Evolutionary conservation across 805 yeast species (phyloP), one percentile per base, ranked within the genome.

Genomic region (Babjeviella inositovora): DNA sequence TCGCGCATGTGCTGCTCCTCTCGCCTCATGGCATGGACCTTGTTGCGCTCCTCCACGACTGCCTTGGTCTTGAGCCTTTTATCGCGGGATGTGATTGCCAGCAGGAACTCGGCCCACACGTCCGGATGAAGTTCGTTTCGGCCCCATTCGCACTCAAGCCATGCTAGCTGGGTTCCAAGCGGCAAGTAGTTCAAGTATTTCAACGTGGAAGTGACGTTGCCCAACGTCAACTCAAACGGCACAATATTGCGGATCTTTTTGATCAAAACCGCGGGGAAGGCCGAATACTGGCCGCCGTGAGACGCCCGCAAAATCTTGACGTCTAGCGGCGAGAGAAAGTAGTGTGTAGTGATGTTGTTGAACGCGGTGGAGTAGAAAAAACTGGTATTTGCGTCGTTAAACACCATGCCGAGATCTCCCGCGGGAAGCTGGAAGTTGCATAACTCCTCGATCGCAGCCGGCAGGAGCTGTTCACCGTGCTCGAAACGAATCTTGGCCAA

Each of bases 151-250:
- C 94, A 63, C 36, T 90, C 97, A 25, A 90, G 41, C 31, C 80
- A 70, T 7, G 84, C 92, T 20, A 87, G 45, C 24, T 75, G 77
- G 0, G 94, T 75, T 2, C 96, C 96, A 14, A 67, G 42, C 0
- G 98, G 96, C 12, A 84, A 47, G 44, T 87, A 87, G 1, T 77
- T 61, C 27, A 90, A 47, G 42, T 77, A 82, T 43, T 82, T 85
- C 41, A 61, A 61, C 32, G 71, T 67, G 24, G 64, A 62, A 2
- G 65, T 35, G 37, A 75, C n/a, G 32, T 3, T 67, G 68, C 9
- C 66, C 71, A 1, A 74, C 63, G 3, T 73, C 63, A 11, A 75
- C 55, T 13, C 64, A 64, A 17, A 77, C 92, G 38, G 62, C 63
- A 22, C 54, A 18, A 87, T 64, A 39, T 72, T 74, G 34, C 81